phyloP scores from a whole-genome alignment of 2,329 filamentous ascomycete genomes.

The Fonsecaea pugnacius region DNA sequence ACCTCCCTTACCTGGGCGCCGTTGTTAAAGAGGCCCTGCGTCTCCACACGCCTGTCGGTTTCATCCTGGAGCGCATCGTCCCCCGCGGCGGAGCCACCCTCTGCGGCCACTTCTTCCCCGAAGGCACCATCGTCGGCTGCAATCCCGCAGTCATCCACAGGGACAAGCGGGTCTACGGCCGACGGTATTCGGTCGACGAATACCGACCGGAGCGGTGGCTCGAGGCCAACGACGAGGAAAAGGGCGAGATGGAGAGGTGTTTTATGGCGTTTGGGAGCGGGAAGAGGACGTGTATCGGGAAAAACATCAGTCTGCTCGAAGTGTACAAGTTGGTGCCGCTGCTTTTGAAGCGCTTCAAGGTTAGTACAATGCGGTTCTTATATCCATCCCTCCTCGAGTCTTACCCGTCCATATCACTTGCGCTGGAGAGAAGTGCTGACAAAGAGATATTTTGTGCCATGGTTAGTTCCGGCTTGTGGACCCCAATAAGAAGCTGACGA shows the following conservation, averaged over 20 bases:
- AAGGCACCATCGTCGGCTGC: conserved; percentile 73
- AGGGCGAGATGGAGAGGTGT: conserved; percentile 11
- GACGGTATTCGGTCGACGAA: conserved; percentile 31
- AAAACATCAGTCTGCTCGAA: conserved; percentile 24
- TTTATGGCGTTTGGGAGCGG: conserved; percentile 15
- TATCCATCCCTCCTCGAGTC: too few relatives aligned
- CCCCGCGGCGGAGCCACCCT: conserved; percentile 64
- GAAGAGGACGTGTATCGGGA: conserved; percentile 24
- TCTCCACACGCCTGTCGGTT: conserved; percentile 71
- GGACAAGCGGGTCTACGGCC: conserved; percentile 48
- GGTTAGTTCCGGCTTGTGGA: conserved; percentile 4
- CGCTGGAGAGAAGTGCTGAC: neutral
- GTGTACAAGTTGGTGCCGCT: conserved; percentile 28
- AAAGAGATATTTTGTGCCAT: neutral
- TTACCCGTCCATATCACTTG: too few relatives aligned
- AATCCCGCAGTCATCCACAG: conserved; percentile 75
- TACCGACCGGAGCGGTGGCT: conserved; percentile 41
- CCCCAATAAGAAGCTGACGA: conserved; percentile 17
- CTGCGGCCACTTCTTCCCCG: conserved; percentile 69
- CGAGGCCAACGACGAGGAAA: conserved; percentile 11
- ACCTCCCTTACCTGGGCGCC: conserved; percentile 26
- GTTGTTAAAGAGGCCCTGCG: conserved; percentile 28
- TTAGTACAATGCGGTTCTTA: conserved; percentile 2
- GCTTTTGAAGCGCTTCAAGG: conserved; percentile 29
- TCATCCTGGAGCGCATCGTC: conserved; percentile 73